These are phyloP conservation scores for Boletus semigastroideus DNA, from an alignment of 1,284 basidiomycete species.

Conservation along the genomic window DNA sequence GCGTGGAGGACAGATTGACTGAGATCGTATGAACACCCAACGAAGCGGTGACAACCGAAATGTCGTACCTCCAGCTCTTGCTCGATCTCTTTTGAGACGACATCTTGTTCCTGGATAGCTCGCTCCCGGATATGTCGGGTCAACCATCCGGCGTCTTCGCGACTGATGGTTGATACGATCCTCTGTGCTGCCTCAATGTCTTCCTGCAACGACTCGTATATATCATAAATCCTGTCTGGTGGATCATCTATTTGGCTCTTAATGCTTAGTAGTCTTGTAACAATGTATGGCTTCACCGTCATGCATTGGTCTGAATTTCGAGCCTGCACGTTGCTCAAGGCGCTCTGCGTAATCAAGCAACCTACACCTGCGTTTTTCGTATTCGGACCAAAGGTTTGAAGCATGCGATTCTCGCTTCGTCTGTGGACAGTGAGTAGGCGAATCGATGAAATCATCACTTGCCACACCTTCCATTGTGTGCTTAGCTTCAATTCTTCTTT, in stretches of 20 bases:
- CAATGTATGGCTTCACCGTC: slow-evolving; percentile 41
- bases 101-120: slow-evolving; percentile 50
- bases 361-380: slow-evolving; percentile 50
- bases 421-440: slow-evolving; percentile 33
- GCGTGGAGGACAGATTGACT: slow-evolving; percentile 76
- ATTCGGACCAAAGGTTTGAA: slow-evolving; percentile 49
- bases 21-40: slow-evolving; percentile 11
- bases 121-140: slow-evolving; percentile 55
- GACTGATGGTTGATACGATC: slow-evolving; percentile 42
- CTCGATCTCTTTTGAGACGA: slow-evolving; percentile 60
- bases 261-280: neutral
- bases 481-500: slow-evolving; percentile 64
- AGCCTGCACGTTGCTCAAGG: slow-evolving; percentile 53
- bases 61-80: slow-evolving; percentile 63
- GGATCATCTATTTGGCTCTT: slow-evolving; percentile 42
- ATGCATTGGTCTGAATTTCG: slow-evolving; percentile 37
- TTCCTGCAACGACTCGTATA: slow-evolving; percentile 63
- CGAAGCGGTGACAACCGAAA: neutral
- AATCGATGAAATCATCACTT: neutral
- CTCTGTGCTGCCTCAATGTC: slow-evolving; percentile 45
- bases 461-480: slow-evolving; percentile 70
- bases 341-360: slow-evolving; percentile 56
- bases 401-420: slow-evolving; percentile 53
- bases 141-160: slow-evolving; percentile 61
- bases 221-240: slow-evolving; percentile 59